Conservation (phyloP, 352 stramenopile species). For the Aphanomyces cochlioides region DNA sequence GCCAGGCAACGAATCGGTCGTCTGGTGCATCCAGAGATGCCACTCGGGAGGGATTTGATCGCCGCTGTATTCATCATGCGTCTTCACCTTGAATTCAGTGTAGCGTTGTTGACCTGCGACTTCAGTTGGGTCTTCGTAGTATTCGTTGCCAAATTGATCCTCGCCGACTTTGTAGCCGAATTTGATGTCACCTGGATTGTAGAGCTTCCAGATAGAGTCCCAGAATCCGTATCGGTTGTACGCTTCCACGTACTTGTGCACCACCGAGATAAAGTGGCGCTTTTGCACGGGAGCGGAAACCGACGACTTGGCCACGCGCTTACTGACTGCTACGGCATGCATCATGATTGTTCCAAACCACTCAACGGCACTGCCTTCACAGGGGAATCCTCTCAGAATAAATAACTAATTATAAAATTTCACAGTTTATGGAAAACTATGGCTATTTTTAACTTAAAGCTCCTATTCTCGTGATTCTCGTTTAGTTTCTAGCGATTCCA, state of each 20-base stretch:
- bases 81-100: slow-evolving; percentile 78
- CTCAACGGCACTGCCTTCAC: background rate
- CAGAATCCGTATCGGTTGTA: slow-evolving; percentile 79
- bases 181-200: slow-evolving; percentile 84
- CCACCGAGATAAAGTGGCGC: slow-evolving; percentile 71
- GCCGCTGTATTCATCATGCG: slow-evolving; percentile 73
- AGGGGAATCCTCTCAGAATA: background rate
- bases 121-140: slow-evolving; percentile 82
- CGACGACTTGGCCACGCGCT: slow-evolving; percentile 4
- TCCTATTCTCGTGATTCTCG: no score
- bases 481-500: no score
- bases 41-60: slow-evolving; percentile 75
- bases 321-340: slow-evolving; percentile 10
- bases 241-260: slow-evolving; percentile 79
- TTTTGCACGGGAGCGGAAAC: slow-evolving; percentile 34
- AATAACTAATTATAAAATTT: background rate
- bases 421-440: background rate
- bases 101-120: slow-evolving; percentile 72
- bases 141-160: slow-evolving; percentile 83
- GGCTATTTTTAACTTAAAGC: no score
- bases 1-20: slow-evolving; percentile 63
- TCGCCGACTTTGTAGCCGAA: slow-evolving; percentile 77
- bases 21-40: slow-evolving; percentile 83
- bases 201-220: slow-evolving; percentile 83
- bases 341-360: slow-evolving; percentile 22